Evolutionary conservation across 257 asterid species (phyloP), one percentile per base, ranked within the genome.

Genomic region (Nyctanthes arbortristis): DNA sequence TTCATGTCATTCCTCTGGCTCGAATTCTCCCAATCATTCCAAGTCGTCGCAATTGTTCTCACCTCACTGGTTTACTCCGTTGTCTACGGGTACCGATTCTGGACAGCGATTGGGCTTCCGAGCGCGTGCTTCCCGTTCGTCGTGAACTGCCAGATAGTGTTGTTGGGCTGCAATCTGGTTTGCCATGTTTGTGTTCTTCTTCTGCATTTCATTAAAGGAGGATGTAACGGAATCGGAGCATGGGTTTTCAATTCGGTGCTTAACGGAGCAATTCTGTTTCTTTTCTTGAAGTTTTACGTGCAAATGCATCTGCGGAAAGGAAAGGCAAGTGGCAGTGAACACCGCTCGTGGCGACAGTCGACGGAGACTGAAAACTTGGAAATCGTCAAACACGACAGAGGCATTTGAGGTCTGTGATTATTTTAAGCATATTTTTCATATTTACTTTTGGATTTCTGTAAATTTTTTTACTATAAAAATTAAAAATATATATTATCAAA

Each of bases 11-110:
- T 92, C 49, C 67, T 87, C 10, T 92, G 98, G 98, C 95, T 92
- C 16, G 97, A 90, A 66, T 92, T 86, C 73, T 84, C 98, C 3
- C 98, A 92, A 66, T 92, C 97, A 3, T 90, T 92, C 24, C 98
- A 90, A 63, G 84, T 88, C 0, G 43, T 90, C 29, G 98, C 88
- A 0, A 92, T 92, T 22, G 80, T 92, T 9, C 67, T 78, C 1
- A 76, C 95, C 0, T 80, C 97, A 0, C 68, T 80, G 9, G 63
- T 79, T 0, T 92, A 86, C 71, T 73, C 95, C 75, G 89, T 77
- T 34, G 96, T 90, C 2, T 90, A 92, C 80, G 98, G 91, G 0
- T 92, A 92, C 89, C 74, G 97, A 7, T 92, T 92, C 75, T 92
- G 97, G 98, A 92, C 88, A 20, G 96, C 94, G 16, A 63, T 92